phyloP scores from a whole-genome alignment of 768 basidiomycete genomes.

The Leccinum pellstonianum region DNA sequence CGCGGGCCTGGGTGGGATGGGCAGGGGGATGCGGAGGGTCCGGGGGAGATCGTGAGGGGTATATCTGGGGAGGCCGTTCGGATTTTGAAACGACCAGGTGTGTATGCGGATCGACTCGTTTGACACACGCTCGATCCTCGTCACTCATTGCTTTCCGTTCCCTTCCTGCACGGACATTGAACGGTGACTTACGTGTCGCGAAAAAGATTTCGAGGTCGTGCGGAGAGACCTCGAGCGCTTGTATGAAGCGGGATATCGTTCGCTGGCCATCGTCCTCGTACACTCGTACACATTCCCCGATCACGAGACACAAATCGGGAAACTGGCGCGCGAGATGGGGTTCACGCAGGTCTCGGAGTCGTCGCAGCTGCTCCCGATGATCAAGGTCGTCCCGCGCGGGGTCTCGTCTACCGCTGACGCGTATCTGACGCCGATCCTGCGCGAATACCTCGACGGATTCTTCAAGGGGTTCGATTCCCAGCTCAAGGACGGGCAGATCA shows the following conservation, averaged over 20 bases:
- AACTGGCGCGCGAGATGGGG: conserved; percentile 74
- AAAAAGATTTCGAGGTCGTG: conserved; percentile 51
- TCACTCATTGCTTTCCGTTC: neutral
- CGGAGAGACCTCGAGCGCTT: conserved; percentile 64
- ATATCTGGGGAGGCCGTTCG: conserved; percentile 88
- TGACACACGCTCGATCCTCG: neutral
- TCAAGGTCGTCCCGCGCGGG: conserved; percentile 93
- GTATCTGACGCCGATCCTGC: conserved; percentile 88
- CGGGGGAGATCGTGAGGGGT: conserved; percentile 77
- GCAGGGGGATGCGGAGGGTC: conserved; percentile 66
- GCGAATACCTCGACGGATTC: conserved; percentile 86
- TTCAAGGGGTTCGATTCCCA: conserved; percentile 83
- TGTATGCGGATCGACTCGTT: neutral
- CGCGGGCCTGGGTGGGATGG: conserved; percentile 79
- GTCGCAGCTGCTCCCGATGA: conserved; percentile 86
- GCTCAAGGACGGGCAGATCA: conserved; percentile 56
- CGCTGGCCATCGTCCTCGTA: conserved; percentile 83
- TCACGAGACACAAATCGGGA: conserved; percentile 75
- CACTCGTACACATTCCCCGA: conserved; percentile 92
- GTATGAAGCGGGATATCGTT: conserved; percentile 81
- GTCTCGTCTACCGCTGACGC: conserved; percentile 93
- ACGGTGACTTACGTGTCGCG: neutral
- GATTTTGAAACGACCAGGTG: conserved; percentile 71
- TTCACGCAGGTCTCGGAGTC: conserved; percentile 90
- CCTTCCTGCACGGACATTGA: neutral